Evolutionary conservation across 2,329 filamentous ascomycete species (phyloP), one percentile per base, ranked within the genome.

Genomic region (Clonostachys rosea): DNA sequence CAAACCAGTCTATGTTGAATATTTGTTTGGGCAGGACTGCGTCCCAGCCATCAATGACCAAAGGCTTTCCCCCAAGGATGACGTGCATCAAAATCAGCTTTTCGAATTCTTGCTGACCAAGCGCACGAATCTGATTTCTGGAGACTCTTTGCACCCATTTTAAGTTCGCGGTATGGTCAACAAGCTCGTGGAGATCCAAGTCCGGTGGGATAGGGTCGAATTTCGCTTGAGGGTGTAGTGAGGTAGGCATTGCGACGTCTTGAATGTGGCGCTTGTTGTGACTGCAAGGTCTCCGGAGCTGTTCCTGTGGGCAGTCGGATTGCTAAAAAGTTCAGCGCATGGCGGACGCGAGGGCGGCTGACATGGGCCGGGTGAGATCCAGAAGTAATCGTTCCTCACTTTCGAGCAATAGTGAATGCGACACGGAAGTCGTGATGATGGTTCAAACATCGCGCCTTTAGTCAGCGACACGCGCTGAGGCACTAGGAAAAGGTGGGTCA

Each of bases 181-280:
- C 89, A 2, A 97, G 74, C 1, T 71, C 69, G 37, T 81, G 71
- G 14, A 97, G 74, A 61, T 97, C 86, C 48, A 97, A 81, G 59
- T 92, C 83, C 0, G 91, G 91, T 0, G 91, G 81, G 42, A 97
- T 88, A 2, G 92, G 91, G 64, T 95, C 90, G 65, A 97, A 97
- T 45, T 91, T 89, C 14, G 91, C 90, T 60, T 90, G 86, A 1
- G 89, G 89, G 57, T 91, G 84, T 49, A 86, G 74, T 13, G 86
- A 77, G 14, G 75, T 71, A 47, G 89, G 87, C 91, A 96, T 96
- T 30, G 59, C 77, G 58, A 50, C 48, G 4, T 16, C 36, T 39
- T 39, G 36, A n/a, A 18, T 13, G 36, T 46, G 44, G 14, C 36
- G 36, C 36, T n/a, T n/a, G 17, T 39, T 11, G 36, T 18, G 36